phyloP scores from a whole-genome alignment of 2,329 filamentous ascomycete species.

The Scedosporium apiospermum region DNA sequence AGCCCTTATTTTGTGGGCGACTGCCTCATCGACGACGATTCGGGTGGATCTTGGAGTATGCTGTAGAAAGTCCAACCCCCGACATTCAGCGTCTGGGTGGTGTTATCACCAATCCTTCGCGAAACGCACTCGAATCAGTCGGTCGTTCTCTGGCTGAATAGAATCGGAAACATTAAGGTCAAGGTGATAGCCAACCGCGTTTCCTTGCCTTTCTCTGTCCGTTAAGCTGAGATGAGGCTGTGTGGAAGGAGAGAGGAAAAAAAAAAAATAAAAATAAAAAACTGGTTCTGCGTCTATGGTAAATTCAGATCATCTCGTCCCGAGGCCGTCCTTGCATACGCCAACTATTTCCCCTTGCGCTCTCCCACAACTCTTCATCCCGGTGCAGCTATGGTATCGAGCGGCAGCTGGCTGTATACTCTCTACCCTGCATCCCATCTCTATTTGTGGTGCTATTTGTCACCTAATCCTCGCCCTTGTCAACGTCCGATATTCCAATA shows the following conservation, averaged over 20 bases:
- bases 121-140: not conserved
- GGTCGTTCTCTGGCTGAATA: not conserved
- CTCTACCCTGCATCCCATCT: too few relatives aligned
- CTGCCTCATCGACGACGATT: not conserved
- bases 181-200: not conserved
- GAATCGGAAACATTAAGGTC: not conserved
- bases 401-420: too few relatives aligned
- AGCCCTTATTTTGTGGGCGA: not conserved
- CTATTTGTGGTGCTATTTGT: too few relatives aligned
- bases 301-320: constrained; percentile 3
- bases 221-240: not conserved
- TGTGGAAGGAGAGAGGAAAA: not conserved
- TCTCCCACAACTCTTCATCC: not conserved
- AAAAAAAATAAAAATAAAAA: not conserved
- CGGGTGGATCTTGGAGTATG: not conserved
- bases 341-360: not conserved
- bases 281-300: not conserved
- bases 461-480: too few relatives aligned
- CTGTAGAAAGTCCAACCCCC: not conserved
- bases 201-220: not conserved
- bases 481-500: not conserved
- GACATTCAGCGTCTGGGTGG: not conserved
- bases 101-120: not conserved
- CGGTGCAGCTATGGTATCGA: too few relatives aligned
- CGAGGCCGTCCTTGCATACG: constrained; percentile 4